Percentiles rank a stretch among this genome's conserved stretches.
phyloP scores from a whole-genome alignment of 2,329 filamentous ascomycete species.

The Teratosphaeria viscida region DNA sequence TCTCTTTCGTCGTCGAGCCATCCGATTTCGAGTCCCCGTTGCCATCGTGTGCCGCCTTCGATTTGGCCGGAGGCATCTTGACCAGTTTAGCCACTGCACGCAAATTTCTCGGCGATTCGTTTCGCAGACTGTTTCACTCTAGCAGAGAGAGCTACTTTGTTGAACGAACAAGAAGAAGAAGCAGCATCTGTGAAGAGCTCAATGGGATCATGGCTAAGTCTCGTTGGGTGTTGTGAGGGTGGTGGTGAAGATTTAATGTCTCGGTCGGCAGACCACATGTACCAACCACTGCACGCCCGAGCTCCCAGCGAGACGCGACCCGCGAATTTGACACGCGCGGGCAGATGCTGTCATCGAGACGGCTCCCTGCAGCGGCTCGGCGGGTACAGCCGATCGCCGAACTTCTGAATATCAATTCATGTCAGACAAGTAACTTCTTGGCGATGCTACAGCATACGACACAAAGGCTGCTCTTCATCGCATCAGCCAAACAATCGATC shows the following conservation, averaged over 20 bases:
- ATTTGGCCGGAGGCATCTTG: constrained; percentile 21
- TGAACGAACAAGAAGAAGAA: not conserved
- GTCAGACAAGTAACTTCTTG: no score
- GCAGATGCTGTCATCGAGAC: not conserved
- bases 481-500: no score
- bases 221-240: not conserved
- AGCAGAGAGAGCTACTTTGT: not conserved
- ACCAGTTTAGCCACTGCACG: not conserved
- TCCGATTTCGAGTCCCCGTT: constrained; percentile 24
- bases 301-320: not conserved
- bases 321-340: not conserved
- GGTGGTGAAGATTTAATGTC: not conserved
- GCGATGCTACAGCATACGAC: no score
- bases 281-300: not conserved
- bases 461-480: no score
- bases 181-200: not conserved
- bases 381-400: not conserved
- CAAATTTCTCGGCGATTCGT: not conserved
- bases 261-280: not conserved
- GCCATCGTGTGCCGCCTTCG: constrained; percentile 17
- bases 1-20: constrained; percentile 30
- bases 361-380: not conserved
- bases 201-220: not conserved
- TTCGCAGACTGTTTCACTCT: not conserved
- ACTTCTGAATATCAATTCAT: not conserved